Base-by-base conservation (phyloP, 1,139 yeast species). In the Magnusiomyces sp. region DNA sequence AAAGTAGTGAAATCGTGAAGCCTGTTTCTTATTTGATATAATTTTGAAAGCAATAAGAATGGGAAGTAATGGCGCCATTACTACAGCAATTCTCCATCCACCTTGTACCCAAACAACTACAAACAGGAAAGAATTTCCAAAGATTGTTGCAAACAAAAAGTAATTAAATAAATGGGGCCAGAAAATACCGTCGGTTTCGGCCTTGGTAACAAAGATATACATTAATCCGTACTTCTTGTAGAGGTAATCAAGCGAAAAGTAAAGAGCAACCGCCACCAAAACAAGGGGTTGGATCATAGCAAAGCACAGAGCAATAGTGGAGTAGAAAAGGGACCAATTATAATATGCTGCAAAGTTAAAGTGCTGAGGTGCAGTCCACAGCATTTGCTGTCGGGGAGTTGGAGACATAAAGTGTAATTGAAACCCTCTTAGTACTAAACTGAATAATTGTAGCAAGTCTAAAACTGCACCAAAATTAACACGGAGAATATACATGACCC, bases 81-180 rank as follows among this genome's bases (percentile, higher is more conserved):
- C 64, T 32, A 62, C 58, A 1, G 72, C 72, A 20, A 63, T 54
- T 13, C 48, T 49, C 66, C 69, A 65, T 32, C 66, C 62, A 1
- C 68, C 69, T 49, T 69, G 72, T 31, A 64, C 67, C 71, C 73
- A 69, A 1, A 69, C 63, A 2, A 71, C 66, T 14, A 66, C 62
- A 39, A 70, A 55, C 47, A 70, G 57, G 43, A 68, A 62, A 33
- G 68, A 50, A 49, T 69, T 67, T 14, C 73, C 72, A 45, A 70
- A 60, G 1, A 54, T 63, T 1, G 62, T 55, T 2, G 70, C 67
- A 55, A 69, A 67, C 9, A 70, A 50, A 40, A 67, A 41, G 33
- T 68, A 59, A 51, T 70, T 66, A 57, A 62, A 60, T 17, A 68
- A 54, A 39, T 65, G 53, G 0, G 71, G 70, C 74, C 74, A 70